phyloP scores from a whole-genome alignment of 352 stramenopile genomes.

The Pythium volutum region DNA sequence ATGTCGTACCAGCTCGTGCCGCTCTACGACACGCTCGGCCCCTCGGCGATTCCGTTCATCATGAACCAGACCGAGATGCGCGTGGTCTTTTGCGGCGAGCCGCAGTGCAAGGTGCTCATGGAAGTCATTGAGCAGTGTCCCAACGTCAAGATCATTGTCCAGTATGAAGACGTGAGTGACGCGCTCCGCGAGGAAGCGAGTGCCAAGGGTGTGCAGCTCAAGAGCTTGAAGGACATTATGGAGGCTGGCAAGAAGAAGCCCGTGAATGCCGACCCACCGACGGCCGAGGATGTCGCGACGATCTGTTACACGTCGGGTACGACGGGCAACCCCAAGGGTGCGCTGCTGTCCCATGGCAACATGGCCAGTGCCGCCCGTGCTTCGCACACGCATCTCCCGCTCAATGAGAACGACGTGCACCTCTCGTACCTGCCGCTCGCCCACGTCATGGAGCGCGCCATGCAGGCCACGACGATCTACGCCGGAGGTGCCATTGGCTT shows the following conservation, averaged over 20 bases:
- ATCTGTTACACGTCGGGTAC: conserved; percentile 87
- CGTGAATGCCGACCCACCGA: conserved; percentile 43
- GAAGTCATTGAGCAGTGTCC: conserved; percentile 41
- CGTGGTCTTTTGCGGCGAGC: conserved; percentile 60
- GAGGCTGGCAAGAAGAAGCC: conserved; percentile 38
- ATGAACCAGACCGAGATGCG: conserved; percentile 76
- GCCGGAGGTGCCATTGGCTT: conserved; percentile 69
- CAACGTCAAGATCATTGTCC: conserved; percentile 49
- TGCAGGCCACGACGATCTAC: conserved; percentile 84
- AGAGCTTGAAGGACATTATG: conserved; percentile 42
- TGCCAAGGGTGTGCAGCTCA: conserved; percentile 37
- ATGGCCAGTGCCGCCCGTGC: conserved; percentile 34
- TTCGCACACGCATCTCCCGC: conserved; percentile 26
- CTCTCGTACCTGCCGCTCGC: conserved; percentile 93
- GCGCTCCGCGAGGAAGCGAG: conserved; percentile 29
- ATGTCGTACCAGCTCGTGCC: conserved; percentile 69
- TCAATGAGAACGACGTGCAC: conserved; percentile 25
- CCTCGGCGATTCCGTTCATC: conserved; percentile 65
- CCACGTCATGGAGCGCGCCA: conserved; percentile 94
- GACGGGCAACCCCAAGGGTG: conserved; percentile 70
- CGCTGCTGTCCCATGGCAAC: conserved; percentile 61
- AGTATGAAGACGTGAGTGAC: conserved; percentile 47
- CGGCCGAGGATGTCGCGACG: conserved; percentile 85
- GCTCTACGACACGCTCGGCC: conserved; percentile 81
- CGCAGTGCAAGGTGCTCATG: conserved; percentile 56